Conservation (phyloP, 2,329 filamentous ascomycete genomes). For the Penicillium sp. region DNA sequence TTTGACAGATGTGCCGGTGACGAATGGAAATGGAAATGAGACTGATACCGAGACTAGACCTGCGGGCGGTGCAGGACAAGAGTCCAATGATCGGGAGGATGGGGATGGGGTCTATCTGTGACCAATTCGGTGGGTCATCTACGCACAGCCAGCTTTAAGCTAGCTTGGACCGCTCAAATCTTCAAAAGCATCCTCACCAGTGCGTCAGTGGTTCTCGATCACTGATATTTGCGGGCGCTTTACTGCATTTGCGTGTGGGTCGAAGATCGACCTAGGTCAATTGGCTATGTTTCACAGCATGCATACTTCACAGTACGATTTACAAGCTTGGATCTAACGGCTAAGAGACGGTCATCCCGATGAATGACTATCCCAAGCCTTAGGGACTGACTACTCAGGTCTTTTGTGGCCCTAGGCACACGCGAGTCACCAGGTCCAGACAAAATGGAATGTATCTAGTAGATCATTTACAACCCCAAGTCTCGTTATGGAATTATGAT, state of each 20-base stretch:
- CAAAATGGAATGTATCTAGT: background rate
- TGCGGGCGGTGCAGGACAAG: slow-evolving; percentile 2
- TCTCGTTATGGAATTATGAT: slow-evolving; percentile 1
- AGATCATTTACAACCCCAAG: background rate
- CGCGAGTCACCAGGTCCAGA: background rate
- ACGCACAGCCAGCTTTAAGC: background rate
- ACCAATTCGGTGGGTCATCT: slow-evolving; percentile 9
- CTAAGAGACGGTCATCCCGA: background rate
- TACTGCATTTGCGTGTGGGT: background rate
- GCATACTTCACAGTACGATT: background rate
- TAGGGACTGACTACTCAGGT: background rate
- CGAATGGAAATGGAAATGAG: slow-evolving; percentile 25
- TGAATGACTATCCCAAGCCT: background rate
- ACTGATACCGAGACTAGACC: background rate
- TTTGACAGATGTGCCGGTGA: slow-evolving; percentile 16
- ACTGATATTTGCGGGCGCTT: background rate
- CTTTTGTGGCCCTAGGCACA: background rate
- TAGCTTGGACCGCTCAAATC: background rate
- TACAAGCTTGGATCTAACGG: background rate
- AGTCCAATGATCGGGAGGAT: slow-evolving; percentile 15
- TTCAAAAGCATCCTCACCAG: background rate
- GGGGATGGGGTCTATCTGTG: slow-evolving; percentile 36
- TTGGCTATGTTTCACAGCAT: slow-evolving; percentile 2
- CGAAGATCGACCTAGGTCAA: background rate
- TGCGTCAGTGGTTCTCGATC: background rate